Evolutionary conservation across 257 asterid species (phyloP), one percentile per base, ranked within the genome.

Genomic region (Ocimum tenuiflorum): DNA sequence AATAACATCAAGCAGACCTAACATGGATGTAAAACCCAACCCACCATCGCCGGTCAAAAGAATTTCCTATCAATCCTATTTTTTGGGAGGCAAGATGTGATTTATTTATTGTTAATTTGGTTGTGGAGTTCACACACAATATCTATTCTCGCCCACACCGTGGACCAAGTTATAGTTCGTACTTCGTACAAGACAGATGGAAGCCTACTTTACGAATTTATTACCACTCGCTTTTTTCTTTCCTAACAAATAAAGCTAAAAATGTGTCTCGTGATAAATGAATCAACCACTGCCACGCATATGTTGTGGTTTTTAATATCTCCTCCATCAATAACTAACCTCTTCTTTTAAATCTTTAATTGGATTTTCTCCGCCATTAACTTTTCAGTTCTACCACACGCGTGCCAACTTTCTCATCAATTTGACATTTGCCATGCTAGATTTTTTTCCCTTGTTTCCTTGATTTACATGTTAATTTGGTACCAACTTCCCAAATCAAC

Each of bases 121-220:
- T 19, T 31, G 38, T 15, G 39, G 63, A 55, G 24, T 31, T 71
- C 67, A 71, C 66, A 68, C 46, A 49, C 3, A 0, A 11, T 42
- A 65, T 19, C 4, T 61, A 15, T 35, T 23, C 19, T 53, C 39
- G 53, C 39, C 69, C 22, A 42, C 12, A 9, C 48, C 17, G 71
- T 65, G 72, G 82, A 69, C 72, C 74, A 47, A 47, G 0, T 62
- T 57, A 48, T 63, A 64, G 57, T 15, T 61, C 38, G 39, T 36
- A 46, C 55, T 2, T 27, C 4, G 24, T 67, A 76, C 4, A 1
- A 3, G 69, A 49, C 45, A 53, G 0, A 63, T 88, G 31, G 4
- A 27, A 27, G 31, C 31, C 31, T 1, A 27, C 31, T 86, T 86
- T 80, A 76, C 48, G 85, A 31, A 82, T 86, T 86, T 46, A 83